A percentile compares a stretch with the other conserved stretches of the same genome.
Evolutionary conservation across 345 rosid species (phyloP).

Genomic region (Diplotaxis tenuifolia): DNA sequence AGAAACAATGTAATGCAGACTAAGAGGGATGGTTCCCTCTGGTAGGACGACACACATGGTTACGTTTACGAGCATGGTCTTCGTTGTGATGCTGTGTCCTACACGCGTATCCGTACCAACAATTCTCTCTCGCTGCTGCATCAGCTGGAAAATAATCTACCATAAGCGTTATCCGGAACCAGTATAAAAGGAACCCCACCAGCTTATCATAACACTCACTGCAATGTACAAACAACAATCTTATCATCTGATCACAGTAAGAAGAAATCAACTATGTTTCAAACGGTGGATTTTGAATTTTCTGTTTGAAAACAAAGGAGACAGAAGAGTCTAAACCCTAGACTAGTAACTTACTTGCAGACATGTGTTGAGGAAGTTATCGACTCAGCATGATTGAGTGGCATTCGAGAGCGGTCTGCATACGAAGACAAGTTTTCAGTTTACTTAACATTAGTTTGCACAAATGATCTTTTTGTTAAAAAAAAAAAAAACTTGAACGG

Average conservation of each 20-base stretch:
- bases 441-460: neutral
- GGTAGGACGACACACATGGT: slow-evolving; percentile 90
- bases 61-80: slow-evolving; percentile 81
- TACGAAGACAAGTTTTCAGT: slow-evolving; percentile 4
- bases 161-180: slow-evolving; percentile 72
- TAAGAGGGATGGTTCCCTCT: slow-evolving; percentile 43
- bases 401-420: slow-evolving; percentile 77
- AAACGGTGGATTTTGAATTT: neutral
- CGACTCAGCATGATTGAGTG: slow-evolving; percentile 73
- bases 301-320: neutral
- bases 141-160: slow-evolving; percentile 52
- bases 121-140: slow-evolving; percentile 58
- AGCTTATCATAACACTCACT: slow-evolving; percentile 75
- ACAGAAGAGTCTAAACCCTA: neutral
- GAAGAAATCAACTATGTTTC: neutral
- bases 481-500: no score
- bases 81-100: slow-evolving; percentile 87
- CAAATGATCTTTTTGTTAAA: neutral
- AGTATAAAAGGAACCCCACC: slow-evolving; percentile 78
- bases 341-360: slow-evolving; percentile 63
- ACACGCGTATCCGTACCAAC: slow-evolving; percentile 90
- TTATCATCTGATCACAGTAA: neutral
- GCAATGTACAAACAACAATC: slow-evolving; percentile 31
- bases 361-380: slow-evolving; percentile 62
- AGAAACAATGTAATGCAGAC: neutral